Base-by-base conservation (phyloP, 2,329 filamentous ascomycete species). In the Chalaropsis ovoidea region DNA sequence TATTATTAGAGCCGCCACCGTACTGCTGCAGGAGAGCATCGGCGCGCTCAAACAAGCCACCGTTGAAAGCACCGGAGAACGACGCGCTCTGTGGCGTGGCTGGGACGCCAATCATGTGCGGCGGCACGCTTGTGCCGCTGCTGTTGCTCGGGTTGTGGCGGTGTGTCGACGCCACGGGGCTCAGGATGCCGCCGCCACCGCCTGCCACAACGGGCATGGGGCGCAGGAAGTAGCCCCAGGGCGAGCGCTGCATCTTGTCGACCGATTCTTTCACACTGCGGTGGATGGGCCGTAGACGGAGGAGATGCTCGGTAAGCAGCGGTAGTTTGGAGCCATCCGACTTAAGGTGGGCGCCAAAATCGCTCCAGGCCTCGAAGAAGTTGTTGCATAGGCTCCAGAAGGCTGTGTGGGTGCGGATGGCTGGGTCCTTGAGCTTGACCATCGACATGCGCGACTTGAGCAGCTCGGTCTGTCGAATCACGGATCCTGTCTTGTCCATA, bases 361-460 rank as follows among this genome's bases (percentile, higher is more conserved):
- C 82, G 64, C 81, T 80, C 84, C 87, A 92, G 7, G 87, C 81
- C 70, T 82, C 82, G 69, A 89, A 82, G 69, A 90, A 90, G 70
- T 80, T 81, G 75, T 87, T 90, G 77, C 89, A 94, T 64, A 92
- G 78, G 69, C 83, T 78, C 82, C 85, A 86, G 73, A 86, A 87
- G 17, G 77, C 75, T 2, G 78, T 73, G 70, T 86, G 83, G 1
- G 80, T 85, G 64, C 90, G 82, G 62, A 89, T 82, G 11, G 85
- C 86, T 7, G 89, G 88, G 70, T 96, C 91, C 73, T 93, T 94
- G 11, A 95, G 79, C 73, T 91, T 91, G 77, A 96, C 89, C 60
- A 82, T 81, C 2, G 86, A 89, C 11, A 96, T 77, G n/a, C 87
- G 82, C 47, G 79, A 79, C 71, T 88, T 87, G 35, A 96, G 79